These are phyloP conservation scores for Pseudogymnoascus sp. DNA, from an alignment of 2,329 filamentous ascomycete genomes.

Conservation along the genomic window DNA sequence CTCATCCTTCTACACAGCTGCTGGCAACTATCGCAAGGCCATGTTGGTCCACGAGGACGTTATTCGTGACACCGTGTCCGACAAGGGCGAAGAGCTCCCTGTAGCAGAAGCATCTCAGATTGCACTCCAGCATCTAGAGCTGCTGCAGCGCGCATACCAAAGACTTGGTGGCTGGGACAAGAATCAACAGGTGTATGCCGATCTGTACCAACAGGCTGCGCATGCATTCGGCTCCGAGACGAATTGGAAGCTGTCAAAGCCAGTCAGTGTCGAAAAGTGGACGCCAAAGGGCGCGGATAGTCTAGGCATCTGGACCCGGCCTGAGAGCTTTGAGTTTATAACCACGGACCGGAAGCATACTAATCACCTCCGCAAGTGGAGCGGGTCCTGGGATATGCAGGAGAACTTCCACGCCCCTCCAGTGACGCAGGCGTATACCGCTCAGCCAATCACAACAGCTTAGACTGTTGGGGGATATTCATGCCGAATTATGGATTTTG, in stretches of 20 bases:
- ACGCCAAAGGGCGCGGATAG: slow-evolving; percentile 14
- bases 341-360: slow-evolving; percentile 14
- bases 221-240: slow-evolving; percentile 16
- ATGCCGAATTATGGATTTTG: neutral
- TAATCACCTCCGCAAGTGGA: slow-evolving; percentile 16
- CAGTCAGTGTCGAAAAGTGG: slow-evolving; percentile 16
- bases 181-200: slow-evolving; percentile 14
- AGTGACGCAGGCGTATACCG: neutral
- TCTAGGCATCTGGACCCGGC: slow-evolving; percentile 15
- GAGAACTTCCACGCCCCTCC: neutral
- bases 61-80: slow-evolving; percentile 21
- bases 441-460: neutral
- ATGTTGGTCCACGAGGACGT: slow-evolving; percentile 23
- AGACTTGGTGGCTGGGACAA: slow-evolving; percentile 34
- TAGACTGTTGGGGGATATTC: neutral
- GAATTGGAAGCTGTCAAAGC: slow-evolving; percentile 15
- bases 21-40: slow-evolving; percentile 15
- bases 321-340: slow-evolving; percentile 17
- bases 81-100: slow-evolving; percentile 22
- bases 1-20: slow-evolving; percentile 19
- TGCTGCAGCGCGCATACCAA: slow-evolving; percentile 35
- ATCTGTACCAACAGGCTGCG: slow-evolving; percentile 16
- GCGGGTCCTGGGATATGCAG: slow-evolving; percentile 8
- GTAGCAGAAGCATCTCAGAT: slow-evolving; percentile 25
- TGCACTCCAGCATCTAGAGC: slow-evolving; percentile 27